Percentiles rank a stretch among this genome's conserved stretches.
phyloP scores from a whole-genome alignment of 345 rosid genomes.

The Capsella bursapastoris region DNA sequence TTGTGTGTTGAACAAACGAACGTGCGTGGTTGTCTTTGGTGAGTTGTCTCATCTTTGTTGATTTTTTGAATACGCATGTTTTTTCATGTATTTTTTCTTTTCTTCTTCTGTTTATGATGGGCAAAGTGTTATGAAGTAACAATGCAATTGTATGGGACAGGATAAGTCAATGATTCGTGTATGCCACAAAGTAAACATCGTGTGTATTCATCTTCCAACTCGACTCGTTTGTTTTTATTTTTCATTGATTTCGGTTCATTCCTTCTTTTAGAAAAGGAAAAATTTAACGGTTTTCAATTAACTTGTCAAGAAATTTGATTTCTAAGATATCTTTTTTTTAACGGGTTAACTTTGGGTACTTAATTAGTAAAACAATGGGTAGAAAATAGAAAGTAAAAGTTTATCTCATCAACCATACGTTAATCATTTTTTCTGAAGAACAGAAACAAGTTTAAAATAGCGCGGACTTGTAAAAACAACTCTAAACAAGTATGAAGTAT shows the following conservation, averaged over 20 bases:
- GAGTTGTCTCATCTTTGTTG: slow-evolving; percentile 38
- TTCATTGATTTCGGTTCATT: neutral
- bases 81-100: slow-evolving; percentile 1
- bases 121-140: slow-evolving; percentile 6
- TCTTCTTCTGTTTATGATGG: neutral
- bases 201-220: slow-evolving; percentile 2
- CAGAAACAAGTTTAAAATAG: neutral
- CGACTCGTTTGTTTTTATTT: neutral
- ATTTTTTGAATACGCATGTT: slow-evolving; percentile 35
- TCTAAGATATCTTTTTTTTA: neutral
- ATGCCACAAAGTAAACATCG: slow-evolving; percentile 8
- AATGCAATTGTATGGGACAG: slow-evolving; percentile 9
- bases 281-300: neutral
- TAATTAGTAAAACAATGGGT: neutral
- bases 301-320: neutral
- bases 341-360: neutral
- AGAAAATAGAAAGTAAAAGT: neutral
- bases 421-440: too few species aligned
- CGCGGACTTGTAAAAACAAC: neutral
- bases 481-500: neutral
- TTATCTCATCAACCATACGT: neutral
- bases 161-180: slow-evolving; percentile 26
- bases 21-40: slow-evolving; percentile 43
- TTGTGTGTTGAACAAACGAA: slow-evolving; percentile 23
- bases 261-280: too few species aligned